Percentiles rank a stretch among this genome's conserved stretches.
Evolutionary conservation across 164 flowering plant species (phyloP).

Genomic region (Chimonanthus praecox): DNA sequence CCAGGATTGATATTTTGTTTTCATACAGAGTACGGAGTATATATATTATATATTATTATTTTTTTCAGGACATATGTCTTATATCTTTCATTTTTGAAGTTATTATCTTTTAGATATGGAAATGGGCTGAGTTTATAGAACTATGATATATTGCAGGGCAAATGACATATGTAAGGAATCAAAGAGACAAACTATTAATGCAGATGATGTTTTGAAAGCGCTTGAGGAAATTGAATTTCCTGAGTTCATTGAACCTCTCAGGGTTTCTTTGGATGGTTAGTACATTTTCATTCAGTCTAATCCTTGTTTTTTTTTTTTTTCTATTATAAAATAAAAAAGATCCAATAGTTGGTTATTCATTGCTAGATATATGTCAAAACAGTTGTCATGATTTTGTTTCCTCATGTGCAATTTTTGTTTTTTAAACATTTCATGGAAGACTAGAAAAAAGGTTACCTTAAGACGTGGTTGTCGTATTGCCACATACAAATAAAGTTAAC

Average conservation of each 20-base stretch:
- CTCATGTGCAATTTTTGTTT: too few species aligned
- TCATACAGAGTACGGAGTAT: too few species aligned
- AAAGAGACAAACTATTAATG: conserved; percentile 78
- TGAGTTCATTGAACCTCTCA: conserved; percentile 69
- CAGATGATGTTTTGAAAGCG: conserved; percentile 88
- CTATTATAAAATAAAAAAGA: background rate
- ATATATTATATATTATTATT: too few species aligned
- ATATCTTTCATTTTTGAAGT: background rate
- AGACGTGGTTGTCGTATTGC: too few species aligned
- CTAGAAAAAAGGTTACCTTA: too few species aligned
- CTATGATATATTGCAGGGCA: conserved; percentile 46
- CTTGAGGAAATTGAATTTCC: conserved; percentile 86
- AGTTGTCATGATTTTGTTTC: background rate
- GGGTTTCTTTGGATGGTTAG: conserved; percentile 69
- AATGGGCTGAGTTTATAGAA: background rate
- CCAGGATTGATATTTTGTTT: too few species aligned
- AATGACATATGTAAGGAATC: conserved; percentile 89
- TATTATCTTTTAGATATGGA: too few species aligned
- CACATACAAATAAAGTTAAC: too few species aligned
- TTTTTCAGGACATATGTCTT: too few species aligned
- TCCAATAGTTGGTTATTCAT: background rate
- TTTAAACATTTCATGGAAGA: too few species aligned
- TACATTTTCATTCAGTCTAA: background rate
- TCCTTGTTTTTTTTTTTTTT: background rate
- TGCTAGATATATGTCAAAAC: too few species aligned